These are phyloP conservation scores for Nicotiana tomentosiformis DNA, from an alignment of 257 asterid genomes.

Conservation along the genomic window DNA sequence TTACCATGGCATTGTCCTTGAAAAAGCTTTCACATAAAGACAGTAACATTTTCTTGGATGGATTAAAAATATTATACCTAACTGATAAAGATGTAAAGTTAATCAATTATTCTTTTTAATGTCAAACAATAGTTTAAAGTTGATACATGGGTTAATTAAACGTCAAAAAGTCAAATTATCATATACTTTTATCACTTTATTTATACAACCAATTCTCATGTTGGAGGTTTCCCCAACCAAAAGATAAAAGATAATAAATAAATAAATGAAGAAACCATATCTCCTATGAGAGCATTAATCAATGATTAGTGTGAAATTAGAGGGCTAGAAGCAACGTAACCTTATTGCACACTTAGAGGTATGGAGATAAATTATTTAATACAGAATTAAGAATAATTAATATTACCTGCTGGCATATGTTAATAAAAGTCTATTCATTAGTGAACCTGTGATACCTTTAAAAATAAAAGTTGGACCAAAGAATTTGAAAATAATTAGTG, in stretches of 20 bases:
- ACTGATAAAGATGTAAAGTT: constrained; percentile 1
- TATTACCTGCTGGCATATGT: not conserved
- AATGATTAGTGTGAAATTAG: not conserved
- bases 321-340: not conserved
- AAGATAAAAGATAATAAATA: not conserved
- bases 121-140: not conserved
- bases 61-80: not conserved
- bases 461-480: not conserved
- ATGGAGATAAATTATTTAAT: not conserved
- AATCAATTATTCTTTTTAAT: not conserved
- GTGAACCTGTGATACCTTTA: not conserved
- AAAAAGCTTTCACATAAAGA: not conserved
- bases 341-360: not conserved
- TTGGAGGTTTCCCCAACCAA: not conserved
- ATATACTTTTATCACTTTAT: not conserved
- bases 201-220: not conserved
- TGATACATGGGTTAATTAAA: not conserved
- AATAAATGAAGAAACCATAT: not conserved
- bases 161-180: not conserved
- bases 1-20: not conserved
- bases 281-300: not conserved
- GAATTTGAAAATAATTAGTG: not conserved
- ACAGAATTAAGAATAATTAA: not conserved
- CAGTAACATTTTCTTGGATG: not conserved
- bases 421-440: not conserved